Conservation (phyloP, 164 flowering plant species). For the Protea cynaroides region DNA sequence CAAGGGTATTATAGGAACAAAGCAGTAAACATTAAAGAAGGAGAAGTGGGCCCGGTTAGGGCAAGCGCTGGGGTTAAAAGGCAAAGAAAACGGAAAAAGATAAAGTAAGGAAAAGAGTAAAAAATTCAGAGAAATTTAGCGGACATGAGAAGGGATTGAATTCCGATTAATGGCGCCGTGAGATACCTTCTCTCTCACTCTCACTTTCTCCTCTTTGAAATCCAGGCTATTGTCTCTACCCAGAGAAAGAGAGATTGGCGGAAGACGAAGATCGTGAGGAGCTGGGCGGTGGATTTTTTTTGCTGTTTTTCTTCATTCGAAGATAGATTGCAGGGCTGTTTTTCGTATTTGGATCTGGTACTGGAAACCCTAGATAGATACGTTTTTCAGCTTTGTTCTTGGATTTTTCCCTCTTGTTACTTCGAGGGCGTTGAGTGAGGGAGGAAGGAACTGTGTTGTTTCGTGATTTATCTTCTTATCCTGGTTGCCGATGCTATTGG, state of each 20-base stretch:
- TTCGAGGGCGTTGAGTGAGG: conserved; percentile 11
- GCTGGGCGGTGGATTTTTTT: conserved; percentile 2
- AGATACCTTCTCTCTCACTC: conserved; percentile 21
- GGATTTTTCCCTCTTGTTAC: not conserved
- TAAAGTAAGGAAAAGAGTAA: not conserved
- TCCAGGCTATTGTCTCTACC: conserved; percentile 22
- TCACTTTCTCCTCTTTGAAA: conserved; percentile 8
- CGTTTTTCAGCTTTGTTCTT: not conserved
- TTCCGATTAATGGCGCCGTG: conserved; percentile 33
- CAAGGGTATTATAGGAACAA: not conserved
- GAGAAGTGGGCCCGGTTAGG: too few species aligned
- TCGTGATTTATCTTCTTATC: not conserved
- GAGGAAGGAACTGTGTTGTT: not conserved
- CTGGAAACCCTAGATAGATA: not conserved
- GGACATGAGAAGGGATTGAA: conserved; percentile 47
- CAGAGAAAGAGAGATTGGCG: not conserved
- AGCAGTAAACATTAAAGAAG: not conserved
- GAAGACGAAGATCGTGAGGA: not conserved
- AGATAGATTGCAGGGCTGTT: not conserved
- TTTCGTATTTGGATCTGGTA: conserved; percentile 8
- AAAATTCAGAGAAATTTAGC: conserved; percentile 12
- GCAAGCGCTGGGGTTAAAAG: not conserved
- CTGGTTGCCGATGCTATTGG: conserved; percentile 35
- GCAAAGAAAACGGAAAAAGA: not conserved
- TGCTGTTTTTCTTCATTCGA: not conserved